Evolutionary conservation across 2,329 filamentous ascomycete species (phyloP), one percentile per base, ranked within the genome.

Genomic region (Trichophyton mentagrophytes): DNA sequence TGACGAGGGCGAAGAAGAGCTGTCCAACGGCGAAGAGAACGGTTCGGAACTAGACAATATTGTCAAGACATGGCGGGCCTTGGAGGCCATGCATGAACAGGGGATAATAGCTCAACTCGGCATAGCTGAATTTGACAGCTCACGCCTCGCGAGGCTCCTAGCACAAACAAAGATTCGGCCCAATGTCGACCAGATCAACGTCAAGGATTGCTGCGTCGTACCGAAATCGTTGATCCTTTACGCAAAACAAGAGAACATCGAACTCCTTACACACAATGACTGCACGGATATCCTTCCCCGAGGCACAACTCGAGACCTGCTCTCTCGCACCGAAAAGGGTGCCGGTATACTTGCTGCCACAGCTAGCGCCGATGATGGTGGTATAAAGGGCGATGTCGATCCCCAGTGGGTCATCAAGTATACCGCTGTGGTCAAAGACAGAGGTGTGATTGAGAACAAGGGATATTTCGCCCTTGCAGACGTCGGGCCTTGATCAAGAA

Each of bases 341-440:
- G 89, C 88, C 0, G 88, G 88, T 6, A 81, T 96, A 8, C 77
- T 96, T 62, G 85, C 86, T 3, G 83, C 83, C 40, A 69, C 74
- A n/a, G 77, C 79, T 6, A 74, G 78, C 22, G 71, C 71, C 13
- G 74, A 77, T 3, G 77, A 78, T 65, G 73, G 67, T 8, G 87
- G 88, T 0, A 77, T 95, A 61, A 79, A 82, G 66, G 91, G 90
- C 3, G 85, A 96, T 65, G 81, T 97, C 57, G 82, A 84, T 62
- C 91, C 93, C 30, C 85, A 92, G 71, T 99, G 93, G 92, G 93
- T 97, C 30, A 87, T 92, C 66, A 95, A 97, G 72, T 99, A 99
- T 72, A 96, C 92, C 42, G 93, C 93, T 1, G 92, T 97, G 62
- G 89, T 97, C 46, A 88, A 88, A 72, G 88, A 97, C 71, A 81